Conservation (phyloP, 768 basidiomycete genomes). For the Amanita pseudoporphyria region DNA sequence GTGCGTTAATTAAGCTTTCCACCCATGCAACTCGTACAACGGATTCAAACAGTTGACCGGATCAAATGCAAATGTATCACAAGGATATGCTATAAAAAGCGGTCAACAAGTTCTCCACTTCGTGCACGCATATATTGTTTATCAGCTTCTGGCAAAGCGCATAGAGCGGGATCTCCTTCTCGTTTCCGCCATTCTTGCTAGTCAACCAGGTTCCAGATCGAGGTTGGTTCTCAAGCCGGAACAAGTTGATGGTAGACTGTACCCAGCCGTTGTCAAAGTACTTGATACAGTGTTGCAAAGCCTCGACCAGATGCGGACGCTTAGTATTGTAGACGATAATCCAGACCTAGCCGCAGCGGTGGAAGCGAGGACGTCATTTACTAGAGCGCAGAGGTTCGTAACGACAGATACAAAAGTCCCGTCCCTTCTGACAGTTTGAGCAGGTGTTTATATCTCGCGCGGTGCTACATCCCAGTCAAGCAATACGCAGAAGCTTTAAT, state of each 20-base stretch:
- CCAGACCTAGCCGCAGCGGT: constrained; percentile 73
- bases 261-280: constrained; percentile 81
- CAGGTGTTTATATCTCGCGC: constrained; percentile 70
- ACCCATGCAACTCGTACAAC: not conserved
- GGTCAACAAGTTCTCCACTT: constrained; percentile 39
- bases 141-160: constrained; percentile 79
- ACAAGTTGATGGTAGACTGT: constrained; percentile 62
- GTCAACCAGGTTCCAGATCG: constrained; percentile 23
- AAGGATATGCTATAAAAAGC: constrained; percentile 22
- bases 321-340: constrained; percentile 83
- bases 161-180: constrained; percentile 85
- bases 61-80: constrained; percentile 21
- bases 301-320: constrained; percentile 70
- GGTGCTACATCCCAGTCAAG: constrained; percentile 61
- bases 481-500: constrained; percentile 65
- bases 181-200: constrained; percentile 50
- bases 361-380: constrained; percentile 66
- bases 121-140: constrained; percentile 79
- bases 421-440: constrained; percentile 1
- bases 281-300: constrained; percentile 82
- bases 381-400: constrained; percentile 59
- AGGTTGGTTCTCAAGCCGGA: constrained; percentile 19
- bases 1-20: constrained; percentile 24
- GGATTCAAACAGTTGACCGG: not conserved
- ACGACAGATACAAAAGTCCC: constrained; percentile 11